Evolutionary conservation across 805 yeast species (phyloP).

Genomic region (Yarrowia deformans): DNA sequence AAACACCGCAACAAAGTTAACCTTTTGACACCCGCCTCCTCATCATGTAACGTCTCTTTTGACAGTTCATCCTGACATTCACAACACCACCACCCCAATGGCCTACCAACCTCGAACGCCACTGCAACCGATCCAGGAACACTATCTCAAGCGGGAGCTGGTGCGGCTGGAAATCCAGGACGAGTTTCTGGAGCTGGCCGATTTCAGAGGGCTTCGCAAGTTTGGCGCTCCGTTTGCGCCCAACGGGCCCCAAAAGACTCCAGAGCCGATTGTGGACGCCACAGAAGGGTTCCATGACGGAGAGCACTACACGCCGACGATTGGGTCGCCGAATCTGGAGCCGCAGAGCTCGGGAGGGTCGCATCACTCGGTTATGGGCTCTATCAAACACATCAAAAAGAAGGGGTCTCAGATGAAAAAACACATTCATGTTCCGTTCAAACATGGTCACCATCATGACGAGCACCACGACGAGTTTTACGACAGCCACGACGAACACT

Average conservation of each 20-base stretch:
- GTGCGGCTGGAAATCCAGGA: slow-evolving; percentile 64
- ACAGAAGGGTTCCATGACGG: slow-evolving; percentile 6
- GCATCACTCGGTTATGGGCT: slow-evolving; percentile 8
- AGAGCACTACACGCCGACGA: slow-evolving; percentile 21
- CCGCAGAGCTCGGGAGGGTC: slow-evolving; percentile 27
- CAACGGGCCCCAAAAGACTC: background rate
- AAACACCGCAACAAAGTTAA: too few species aligned
- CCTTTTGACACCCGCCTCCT: too few species aligned
- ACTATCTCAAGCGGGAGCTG: slow-evolving; percentile 83
- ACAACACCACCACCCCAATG: background rate
- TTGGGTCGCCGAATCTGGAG: slow-evolving; percentile 7
- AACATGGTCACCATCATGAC: background rate
- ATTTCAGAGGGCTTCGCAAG: slow-evolving; percentile 66
- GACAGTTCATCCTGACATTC: background rate
- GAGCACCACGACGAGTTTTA: background rate
- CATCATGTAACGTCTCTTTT: background rate
- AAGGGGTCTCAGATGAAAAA: slow-evolving; percentile 12
- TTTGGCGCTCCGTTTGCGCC: slow-evolving; percentile 78
- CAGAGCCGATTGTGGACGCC: background rate
- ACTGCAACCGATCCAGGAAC: slow-evolving; percentile 65
- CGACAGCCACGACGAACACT: background rate
- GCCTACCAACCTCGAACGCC: background rate
- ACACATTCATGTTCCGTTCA: slow-evolving; percentile 12
- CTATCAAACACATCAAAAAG: slow-evolving; percentile 6
- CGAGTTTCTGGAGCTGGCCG: slow-evolving; percentile 68